Evolutionary conservation across 2,329 filamentous ascomycete species (phyloP).

Genomic region (Claviceps quebecensis): DNA sequence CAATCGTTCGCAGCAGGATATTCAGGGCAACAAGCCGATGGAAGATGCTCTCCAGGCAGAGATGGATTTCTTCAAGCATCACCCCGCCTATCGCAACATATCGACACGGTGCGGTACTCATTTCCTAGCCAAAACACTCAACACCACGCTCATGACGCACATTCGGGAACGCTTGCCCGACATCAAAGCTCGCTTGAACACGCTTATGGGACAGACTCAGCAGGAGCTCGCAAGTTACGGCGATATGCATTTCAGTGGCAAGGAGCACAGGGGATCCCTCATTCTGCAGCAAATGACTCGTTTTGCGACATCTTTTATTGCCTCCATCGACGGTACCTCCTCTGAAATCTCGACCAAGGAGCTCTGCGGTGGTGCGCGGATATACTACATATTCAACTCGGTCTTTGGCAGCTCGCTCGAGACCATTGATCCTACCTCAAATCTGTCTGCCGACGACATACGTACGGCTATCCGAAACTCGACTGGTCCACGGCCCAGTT

Average conservation of each 20-base stretch:
- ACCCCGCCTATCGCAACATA: slow-evolving; percentile 95
- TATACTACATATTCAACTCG: slow-evolving; percentile 99
- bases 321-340: slow-evolving; percentile 95
- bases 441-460: slow-evolving; percentile 88
- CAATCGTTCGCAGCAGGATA: slow-evolving; percentile 96
- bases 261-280: slow-evolving; percentile 87
- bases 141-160: slow-evolving; percentile 88
- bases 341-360: slow-evolving; percentile 98
- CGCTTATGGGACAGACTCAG: slow-evolving; percentile 98
- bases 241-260: slow-evolving; percentile 93
- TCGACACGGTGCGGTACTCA: slow-evolving; percentile 85
- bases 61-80: slow-evolving; percentile 89
- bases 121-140: slow-evolving; percentile 86
- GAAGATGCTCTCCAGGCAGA: slow-evolving; percentile 82
- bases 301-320: slow-evolving; percentile 94
- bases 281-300: slow-evolving; percentile 97
- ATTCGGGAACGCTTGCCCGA: slow-evolving; percentile 92
- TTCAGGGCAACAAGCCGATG: slow-evolving; percentile 90
- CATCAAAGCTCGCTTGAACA: slow-evolving; percentile 95
- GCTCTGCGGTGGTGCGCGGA: slow-evolving; percentile 82
- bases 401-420: slow-evolving; percentile 95
- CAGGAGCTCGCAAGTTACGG: slow-evolving; percentile 97
- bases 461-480: slow-evolving; percentile 96
- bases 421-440: slow-evolving; percentile 89
- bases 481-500: slow-evolving; percentile 82